Conservation (phyloP, 345 rosid genomes). For the Toxicodendron radicans region DNA sequence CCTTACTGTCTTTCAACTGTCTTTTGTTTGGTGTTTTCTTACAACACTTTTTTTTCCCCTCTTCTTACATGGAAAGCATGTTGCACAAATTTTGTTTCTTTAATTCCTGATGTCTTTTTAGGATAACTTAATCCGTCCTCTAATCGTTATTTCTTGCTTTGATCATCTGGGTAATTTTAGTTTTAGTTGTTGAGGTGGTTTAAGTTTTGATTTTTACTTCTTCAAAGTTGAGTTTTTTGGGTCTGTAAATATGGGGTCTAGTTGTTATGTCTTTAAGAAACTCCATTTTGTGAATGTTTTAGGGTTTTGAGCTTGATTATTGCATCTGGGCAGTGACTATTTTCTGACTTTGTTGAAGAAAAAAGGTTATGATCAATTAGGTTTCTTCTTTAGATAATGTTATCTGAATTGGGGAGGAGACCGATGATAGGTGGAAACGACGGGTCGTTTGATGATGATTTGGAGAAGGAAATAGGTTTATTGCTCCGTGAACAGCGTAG, state of each 20-base stretch:
- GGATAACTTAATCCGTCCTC: conserved; percentile 4
- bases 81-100: conserved; percentile 8
- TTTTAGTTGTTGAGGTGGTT: conserved; percentile 26
- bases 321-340: conserved; percentile 25
- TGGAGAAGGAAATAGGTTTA: conserved; percentile 68
- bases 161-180: conserved; percentile 17
- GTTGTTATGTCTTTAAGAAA: conserved; percentile 20
- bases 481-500: conserved; percentile 53
- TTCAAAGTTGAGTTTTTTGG: conserved; percentile 26
- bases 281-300: conserved; percentile 26
- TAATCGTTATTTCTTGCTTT: conserved; percentile 13
- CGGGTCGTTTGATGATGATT: conserved; percentile 70
- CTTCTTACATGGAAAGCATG: conserved; percentile 18
- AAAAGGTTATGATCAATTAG: conserved; percentile 35
- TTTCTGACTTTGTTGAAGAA: conserved; percentile 11
- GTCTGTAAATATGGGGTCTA: conserved; percentile 35
- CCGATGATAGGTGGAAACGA: conserved; percentile 68
- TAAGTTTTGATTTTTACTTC: conserved; percentile 42
- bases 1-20: conserved; percentile 15
- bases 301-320: conserved; percentile 26
- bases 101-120: conserved; percentile 14
- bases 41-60: neutral
- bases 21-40: conserved; percentile 4
- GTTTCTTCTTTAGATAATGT: conserved; percentile 37
- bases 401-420: conserved; percentile 61